Percentiles rank a stretch among this genome's conserved stretches.
These are phyloP conservation scores for Ogataea siamensis DNA, from an alignment of 805 yeast species.

Conservation along the genomic window DNA sequence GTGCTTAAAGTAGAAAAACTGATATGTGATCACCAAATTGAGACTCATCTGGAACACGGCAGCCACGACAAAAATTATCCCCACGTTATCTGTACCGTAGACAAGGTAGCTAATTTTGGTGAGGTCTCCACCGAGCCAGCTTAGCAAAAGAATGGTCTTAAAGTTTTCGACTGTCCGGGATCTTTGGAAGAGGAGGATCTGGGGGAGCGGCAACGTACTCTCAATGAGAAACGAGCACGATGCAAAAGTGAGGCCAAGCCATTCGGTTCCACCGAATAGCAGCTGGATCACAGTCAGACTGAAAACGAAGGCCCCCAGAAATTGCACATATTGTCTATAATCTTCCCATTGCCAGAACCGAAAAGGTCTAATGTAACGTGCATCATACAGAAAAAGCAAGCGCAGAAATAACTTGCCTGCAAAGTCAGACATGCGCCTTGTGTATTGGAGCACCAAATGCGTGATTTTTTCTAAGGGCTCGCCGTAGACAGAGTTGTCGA, in stretches of 20 bases:
- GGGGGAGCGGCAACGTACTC: constrained; percentile 72
- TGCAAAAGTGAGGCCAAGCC: constrained; percentile 33
- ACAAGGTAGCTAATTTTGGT: constrained; percentile 70
- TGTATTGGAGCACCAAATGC: neutral
- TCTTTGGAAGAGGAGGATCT: constrained; percentile 66
- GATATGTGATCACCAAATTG: constrained; percentile 71
- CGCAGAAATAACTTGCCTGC: constrained; percentile 32
- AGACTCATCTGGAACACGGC: constrained; percentile 76
- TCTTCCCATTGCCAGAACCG: constrained; percentile 82
- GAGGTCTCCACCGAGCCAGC: constrained; percentile 89
- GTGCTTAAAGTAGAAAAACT: constrained; percentile 60
- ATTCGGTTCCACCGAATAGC: constrained; percentile 25
- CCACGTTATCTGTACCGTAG: constrained; percentile 73
- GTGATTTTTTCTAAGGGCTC: neutral
- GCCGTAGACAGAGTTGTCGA: neutral
- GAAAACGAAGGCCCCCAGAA: constrained; percentile 44
- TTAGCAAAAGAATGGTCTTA: constrained; percentile 66
- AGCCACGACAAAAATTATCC: constrained; percentile 62
- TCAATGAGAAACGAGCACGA: constrained; percentile 57
- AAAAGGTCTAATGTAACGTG: constrained; percentile 60
- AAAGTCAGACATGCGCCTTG: neutral
- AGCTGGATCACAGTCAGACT: constrained; percentile 22
- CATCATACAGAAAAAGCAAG: constrained; percentile 63
- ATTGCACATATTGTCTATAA: constrained; percentile 34
- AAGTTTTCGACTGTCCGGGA: constrained; percentile 73